A percentile compares a stretch with the other conserved stretches of the same genome.
Evolutionary conservation across 2,329 filamentous ascomycete genomes (phyloP).

Genomic region (Bertia moriformis): DNA sequence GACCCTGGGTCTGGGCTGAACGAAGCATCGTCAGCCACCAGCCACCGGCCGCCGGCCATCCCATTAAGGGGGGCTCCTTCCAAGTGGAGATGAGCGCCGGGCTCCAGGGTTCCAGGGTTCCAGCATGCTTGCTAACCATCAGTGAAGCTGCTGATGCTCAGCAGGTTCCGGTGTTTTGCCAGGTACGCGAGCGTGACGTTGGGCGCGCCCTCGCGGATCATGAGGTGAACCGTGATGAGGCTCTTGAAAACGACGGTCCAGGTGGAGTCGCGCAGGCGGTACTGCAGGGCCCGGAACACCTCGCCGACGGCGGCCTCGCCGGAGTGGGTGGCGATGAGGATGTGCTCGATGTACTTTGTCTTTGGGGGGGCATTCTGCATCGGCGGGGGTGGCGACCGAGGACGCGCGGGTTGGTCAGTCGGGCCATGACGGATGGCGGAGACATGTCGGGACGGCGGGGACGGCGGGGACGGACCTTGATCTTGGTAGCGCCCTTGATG

Average conservation of each 20-base stretch:
- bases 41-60: no score
- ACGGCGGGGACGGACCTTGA: slow-evolving; percentile 50
- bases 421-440: slow-evolving; percentile 1
- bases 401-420: neutral
- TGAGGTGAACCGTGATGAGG: slow-evolving; percentile 85
- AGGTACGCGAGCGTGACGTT: slow-evolving; percentile 80
- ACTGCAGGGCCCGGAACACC: slow-evolving; percentile 82
- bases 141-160: slow-evolving; percentile 81
- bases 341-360: slow-evolving; percentile 98
- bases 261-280: slow-evolving; percentile 82
- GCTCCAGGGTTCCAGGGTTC: slow-evolving; percentile 2
- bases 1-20: slow-evolving; percentile 87
- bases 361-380: slow-evolving; percentile 80
- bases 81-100: no score
- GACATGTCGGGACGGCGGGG: neutral
- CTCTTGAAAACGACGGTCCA: slow-evolving; percentile 99
- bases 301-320: slow-evolving; percentile 90
- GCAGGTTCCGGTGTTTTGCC: slow-evolving; percentile 64
- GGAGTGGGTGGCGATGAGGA: slow-evolving; percentile 84
- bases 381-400: slow-evolving; percentile 3
- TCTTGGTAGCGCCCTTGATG: slow-evolving; percentile 95
- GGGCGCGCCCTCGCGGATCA: slow-evolving; percentile 88
- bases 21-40: slow-evolving; percentile 18
- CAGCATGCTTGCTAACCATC: slow-evolving; percentile 50
- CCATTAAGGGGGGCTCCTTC: no score